phyloP scores from a whole-genome alignment of 805 yeast genomes.

The Ogataea paradorogensis region DNA sequence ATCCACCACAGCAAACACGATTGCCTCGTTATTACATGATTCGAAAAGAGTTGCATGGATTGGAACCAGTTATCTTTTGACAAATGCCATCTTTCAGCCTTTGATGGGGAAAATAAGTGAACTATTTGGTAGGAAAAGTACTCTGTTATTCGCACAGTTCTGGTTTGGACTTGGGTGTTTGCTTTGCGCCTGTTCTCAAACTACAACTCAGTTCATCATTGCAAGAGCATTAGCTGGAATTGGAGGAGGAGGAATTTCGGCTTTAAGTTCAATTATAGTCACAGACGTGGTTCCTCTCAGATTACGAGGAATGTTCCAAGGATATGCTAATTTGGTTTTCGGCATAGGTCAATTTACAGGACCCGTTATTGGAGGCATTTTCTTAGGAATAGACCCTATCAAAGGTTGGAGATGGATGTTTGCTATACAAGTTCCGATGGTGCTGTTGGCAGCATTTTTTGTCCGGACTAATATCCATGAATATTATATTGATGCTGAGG shows the following conservation, averaged over 20 bases:
- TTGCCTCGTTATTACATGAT: conserved; percentile 57
- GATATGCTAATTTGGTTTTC: conserved; percentile 41
- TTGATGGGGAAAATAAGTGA: conserved; percentile 70
- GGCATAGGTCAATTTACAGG: conserved; percentile 42
- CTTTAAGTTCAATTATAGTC: conserved; percentile 49
- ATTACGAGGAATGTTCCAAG: conserved; percentile 53
- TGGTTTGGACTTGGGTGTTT: conserved; percentile 46
- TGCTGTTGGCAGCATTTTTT: conserved; percentile 28
- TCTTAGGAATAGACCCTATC: conserved; percentile 30
- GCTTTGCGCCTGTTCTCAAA: conserved; percentile 39
- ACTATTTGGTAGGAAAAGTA: conserved; percentile 52
- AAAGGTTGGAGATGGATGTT: conserved; percentile 48
- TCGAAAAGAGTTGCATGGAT: conserved; percentile 61
- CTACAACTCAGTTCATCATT: conserved; percentile 44
- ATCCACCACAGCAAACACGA: conserved; percentile 54
- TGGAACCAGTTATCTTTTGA: conserved; percentile 65
- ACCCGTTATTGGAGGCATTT: conserved; percentile 43
- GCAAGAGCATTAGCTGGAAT: conserved; percentile 57
- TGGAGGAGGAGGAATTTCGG: conserved; percentile 56
- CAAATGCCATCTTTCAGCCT: conserved; percentile 74
- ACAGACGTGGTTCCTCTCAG: conserved; percentile 55
- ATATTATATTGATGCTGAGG: conserved; percentile 24
- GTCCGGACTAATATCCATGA: conserved; percentile 35
- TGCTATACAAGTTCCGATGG: conserved; percentile 39
- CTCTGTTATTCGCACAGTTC: conserved; percentile 42